Evolutionary conservation across 2,329 filamentous ascomycete species (phyloP).

Genomic region (Cercospora citrullina): DNA sequence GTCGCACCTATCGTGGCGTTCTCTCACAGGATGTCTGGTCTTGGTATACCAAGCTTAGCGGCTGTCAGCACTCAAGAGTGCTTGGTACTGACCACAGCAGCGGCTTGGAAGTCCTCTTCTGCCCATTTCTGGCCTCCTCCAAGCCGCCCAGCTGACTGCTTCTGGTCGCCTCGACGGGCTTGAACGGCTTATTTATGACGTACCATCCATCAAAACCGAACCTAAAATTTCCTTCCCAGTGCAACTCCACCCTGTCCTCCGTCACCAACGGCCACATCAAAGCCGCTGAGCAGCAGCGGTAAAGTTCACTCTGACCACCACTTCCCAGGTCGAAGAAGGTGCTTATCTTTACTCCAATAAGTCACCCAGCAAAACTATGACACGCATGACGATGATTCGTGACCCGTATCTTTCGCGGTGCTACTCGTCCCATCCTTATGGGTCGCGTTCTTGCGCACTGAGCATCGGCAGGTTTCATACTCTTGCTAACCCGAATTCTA

Average conservation of each 20-base stretch:
- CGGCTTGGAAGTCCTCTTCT: background rate
- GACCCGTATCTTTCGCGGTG: conserved; percentile 18
- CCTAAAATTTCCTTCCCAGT: background rate
- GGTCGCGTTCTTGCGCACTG: conserved; percentile 14
- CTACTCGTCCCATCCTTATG: conserved; percentile 10
- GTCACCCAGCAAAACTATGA: background rate
- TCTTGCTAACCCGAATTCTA: conserved; percentile 12
- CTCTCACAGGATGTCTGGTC: background rate
- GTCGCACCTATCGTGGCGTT: background rate
- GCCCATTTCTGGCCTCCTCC: background rate
- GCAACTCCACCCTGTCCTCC: background rate
- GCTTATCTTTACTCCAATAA: conserved; percentile 13
- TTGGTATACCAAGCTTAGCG: conserved; percentile 10
- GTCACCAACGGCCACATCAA: background rate
- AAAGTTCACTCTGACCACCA: background rate
- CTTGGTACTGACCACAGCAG: conserved; percentile 8
- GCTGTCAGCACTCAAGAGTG: conserved; percentile 6
- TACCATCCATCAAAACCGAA: background rate
- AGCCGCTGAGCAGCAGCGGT: background rate
- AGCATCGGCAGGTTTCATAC: conserved; percentile 13
- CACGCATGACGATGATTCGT: conserved; percentile 11
- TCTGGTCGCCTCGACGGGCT: background rate
- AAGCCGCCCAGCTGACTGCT: background rate
- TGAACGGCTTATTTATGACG: background rate
- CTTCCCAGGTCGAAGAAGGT: background rate